Evolutionary conservation across 2,329 filamentous ascomycete genomes (phyloP).

Genomic region (Colletotrichum salicis): DNA sequence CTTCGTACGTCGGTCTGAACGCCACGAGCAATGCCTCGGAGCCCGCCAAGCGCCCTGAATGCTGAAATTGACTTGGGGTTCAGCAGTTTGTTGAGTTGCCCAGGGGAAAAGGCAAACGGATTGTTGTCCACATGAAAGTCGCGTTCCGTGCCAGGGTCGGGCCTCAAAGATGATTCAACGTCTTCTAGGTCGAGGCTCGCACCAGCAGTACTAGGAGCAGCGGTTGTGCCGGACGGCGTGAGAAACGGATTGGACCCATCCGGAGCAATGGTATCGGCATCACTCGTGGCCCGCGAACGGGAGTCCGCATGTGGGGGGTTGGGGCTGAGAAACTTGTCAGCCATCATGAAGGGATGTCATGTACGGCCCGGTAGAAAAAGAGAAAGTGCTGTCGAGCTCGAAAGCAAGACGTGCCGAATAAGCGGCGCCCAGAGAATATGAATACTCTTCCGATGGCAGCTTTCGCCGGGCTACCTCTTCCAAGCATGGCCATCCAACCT

Average conservation of each 20-base stretch:
- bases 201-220: slow-evolving; percentile 26
- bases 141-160: slow-evolving; percentile 76
- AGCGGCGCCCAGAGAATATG: slow-evolving; percentile 29
- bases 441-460: slow-evolving; percentile 22
- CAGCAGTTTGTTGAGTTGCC: slow-evolving; percentile 78
- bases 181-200: slow-evolving; percentile 37
- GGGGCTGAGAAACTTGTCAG: slow-evolving; percentile 26
- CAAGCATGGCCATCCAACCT: background rate
- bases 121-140: slow-evolving; percentile 78
- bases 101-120: slow-evolving; percentile 78
- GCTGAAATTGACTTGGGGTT: slow-evolving; percentile 81
- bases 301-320: slow-evolving; percentile 25
- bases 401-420: slow-evolving; percentile 31
- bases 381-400: slow-evolving; percentile 29
- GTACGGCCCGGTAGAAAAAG: background rate
- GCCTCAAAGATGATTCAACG: slow-evolving; percentile 65
- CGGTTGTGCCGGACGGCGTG: slow-evolving; percentile 35
- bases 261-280: slow-evolving; percentile 32
- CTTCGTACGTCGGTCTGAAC: slow-evolving; percentile 70
- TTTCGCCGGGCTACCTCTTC: slow-evolving; percentile 18
- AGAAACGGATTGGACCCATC: slow-evolving; percentile 38
- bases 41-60: slow-evolving; percentile 76
- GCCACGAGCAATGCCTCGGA: slow-evolving; percentile 75
- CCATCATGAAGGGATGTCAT: slow-evolving; percentile 25
- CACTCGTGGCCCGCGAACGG: slow-evolving; percentile 27